Conservation (phyloP, 2,329 filamentous ascomycete species). For the Aspergillus ibericus region DNA sequence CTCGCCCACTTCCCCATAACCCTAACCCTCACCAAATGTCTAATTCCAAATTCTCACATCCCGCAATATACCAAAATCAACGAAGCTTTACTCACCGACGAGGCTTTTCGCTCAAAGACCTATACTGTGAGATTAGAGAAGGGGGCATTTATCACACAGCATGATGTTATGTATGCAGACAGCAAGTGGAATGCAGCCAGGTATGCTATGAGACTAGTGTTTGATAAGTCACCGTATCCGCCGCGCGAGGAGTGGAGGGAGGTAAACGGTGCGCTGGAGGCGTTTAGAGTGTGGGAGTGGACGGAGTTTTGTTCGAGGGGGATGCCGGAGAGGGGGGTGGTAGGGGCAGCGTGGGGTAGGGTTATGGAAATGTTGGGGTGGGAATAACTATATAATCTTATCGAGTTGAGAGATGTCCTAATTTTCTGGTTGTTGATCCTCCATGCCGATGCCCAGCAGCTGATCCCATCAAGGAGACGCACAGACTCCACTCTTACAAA, state of each 20-base stretch:
- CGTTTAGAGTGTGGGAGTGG: not conserved
- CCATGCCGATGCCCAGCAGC: no score
- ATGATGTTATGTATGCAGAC: not conserved
- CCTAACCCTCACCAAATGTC: not conserved
- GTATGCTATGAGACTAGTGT: not conserved
- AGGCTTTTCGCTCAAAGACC: not conserved
- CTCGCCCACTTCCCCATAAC: not conserved
- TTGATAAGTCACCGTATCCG: not conserved
- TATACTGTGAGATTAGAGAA: not conserved
- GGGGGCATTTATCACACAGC: not conserved
- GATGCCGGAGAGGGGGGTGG: not conserved
- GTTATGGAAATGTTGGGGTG: no score
- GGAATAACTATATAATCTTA: no score
- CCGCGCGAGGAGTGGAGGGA: not conserved
- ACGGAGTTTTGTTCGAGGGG: not conserved
- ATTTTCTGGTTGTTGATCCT: no score
- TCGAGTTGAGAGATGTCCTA: no score
- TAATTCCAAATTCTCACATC: not conserved
- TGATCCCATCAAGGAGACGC: no score
- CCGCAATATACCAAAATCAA: not conserved
- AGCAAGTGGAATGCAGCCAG: not conserved
- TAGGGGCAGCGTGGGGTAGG: no score
- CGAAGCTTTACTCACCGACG: not conserved
- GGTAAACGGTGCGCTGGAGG: not conserved
- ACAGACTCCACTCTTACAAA: no score